Evolutionary conservation across 441 rosid genomes (phyloP).

Genomic region (Populus hybrid): DNA sequence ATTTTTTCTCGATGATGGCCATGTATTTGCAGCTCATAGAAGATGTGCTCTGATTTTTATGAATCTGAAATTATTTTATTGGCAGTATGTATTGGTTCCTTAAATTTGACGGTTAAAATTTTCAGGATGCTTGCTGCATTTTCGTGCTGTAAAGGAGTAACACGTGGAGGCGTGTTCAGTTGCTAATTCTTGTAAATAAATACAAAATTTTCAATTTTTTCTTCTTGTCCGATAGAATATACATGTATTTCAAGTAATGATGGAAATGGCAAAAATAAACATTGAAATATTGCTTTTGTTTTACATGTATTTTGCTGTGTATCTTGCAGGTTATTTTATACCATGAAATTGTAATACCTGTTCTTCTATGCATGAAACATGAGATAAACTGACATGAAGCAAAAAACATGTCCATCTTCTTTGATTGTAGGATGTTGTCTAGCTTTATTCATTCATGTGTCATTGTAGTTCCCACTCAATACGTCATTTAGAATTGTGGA

Average conservation of each 20-base stretch:
- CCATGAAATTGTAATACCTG: background rate
- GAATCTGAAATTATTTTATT: too few species aligned
- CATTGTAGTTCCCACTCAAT: too few species aligned
- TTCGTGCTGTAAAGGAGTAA: slow-evolving; percentile 28
- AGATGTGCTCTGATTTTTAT: background rate
- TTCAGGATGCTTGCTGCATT: slow-evolving; percentile 25
- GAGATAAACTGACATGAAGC: too few species aligned
- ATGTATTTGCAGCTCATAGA: background rate
- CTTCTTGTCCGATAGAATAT: background rate
- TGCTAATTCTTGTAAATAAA: slow-evolving; percentile 40
- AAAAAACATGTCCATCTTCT: too few species aligned
- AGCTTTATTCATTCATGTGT: too few species aligned
- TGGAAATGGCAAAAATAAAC: slow-evolving; percentile 11
- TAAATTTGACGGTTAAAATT: slow-evolving; percentile 4
- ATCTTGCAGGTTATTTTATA: background rate
- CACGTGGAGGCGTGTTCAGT: slow-evolving; percentile 22
- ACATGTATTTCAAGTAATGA: background rate
- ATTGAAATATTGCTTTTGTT: background rate
- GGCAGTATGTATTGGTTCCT: background rate
- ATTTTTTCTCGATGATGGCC: background rate
- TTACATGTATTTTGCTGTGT: background rate
- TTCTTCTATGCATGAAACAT: background rate
- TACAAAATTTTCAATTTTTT: slow-evolving; percentile 30
- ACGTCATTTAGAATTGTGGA: too few species aligned
- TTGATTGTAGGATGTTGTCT: too few species aligned